Percentiles rank a stretch among this genome's conserved stretches.
phyloP scores from a whole-genome alignment of 2,329 filamentous ascomycete species.

The Penicillium palitans region DNA sequence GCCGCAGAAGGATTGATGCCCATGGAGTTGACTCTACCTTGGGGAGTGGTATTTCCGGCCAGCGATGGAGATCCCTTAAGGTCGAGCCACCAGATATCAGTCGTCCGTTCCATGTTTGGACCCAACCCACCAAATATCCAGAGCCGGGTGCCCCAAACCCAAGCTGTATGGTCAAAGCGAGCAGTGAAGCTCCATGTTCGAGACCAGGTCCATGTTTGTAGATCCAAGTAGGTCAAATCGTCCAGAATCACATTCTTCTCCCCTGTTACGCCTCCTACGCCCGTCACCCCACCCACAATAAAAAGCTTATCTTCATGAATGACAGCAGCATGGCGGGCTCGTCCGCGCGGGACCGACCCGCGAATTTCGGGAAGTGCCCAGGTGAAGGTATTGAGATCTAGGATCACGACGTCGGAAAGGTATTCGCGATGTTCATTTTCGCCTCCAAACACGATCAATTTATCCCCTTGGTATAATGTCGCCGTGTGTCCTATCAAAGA shows the following conservation, averaged over 20 bases:
- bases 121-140: constrained; percentile 97
- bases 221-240: constrained; percentile 92
- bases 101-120: constrained; percentile 94
- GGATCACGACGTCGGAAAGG: constrained; percentile 91
- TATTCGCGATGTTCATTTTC: constrained; percentile 98
- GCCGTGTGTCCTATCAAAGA: constrained; percentile 85
- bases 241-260: constrained; percentile 90
- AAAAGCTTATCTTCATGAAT: constrained; percentile 96
- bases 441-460: constrained; percentile 94
- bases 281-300: constrained; percentile 92
- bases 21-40: constrained; percentile 52
- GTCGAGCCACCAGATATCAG: constrained; percentile 96
- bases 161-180: constrained; percentile 91
- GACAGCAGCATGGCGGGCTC: constrained; percentile 89
- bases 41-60: constrained; percentile 63
- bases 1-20: constrained; percentile 34
- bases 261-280: constrained; percentile 90
- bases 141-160: constrained; percentile 86
- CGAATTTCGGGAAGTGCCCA: constrained; percentile 91
- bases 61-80: constrained; percentile 87
- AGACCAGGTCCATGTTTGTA: constrained; percentile 98
- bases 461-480: constrained; percentile 88
- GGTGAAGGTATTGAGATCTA: constrained; percentile 89
- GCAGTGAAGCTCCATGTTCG: constrained; percentile 93
- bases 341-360: constrained; percentile 81